Evolutionary conservation across 78 protist species (phyloP).

Genomic region (slime mould (Dictyostelium discoideum)): dicty_2.7 NC_007091.3:3885001-3885500

Average conservation of each 20-base stretch:
- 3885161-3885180: background rate
- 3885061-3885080: background rate
- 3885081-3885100: background rate
- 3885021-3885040: background rate
- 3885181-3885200: background rate
- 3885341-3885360: background rate
- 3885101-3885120: background rate
- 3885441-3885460: background rate
- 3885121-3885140: background rate
- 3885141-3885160: background rate
- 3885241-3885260: background rate
- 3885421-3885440: background rate
- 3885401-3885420: background rate
- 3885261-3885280: background rate
- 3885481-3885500: background rate
- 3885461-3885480: background rate
- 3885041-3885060: background rate
- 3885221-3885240: background rate
- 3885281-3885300: background rate
- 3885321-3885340: background rate
- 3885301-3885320: background rate
- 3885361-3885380: background rate
- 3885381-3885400: background rate
- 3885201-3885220: background rate
- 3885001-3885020: background rate